phyloP scores from a whole-genome alignment of 129 eudicot genomes.

The carrot (Daucus carota) region DH1_v3.0 NC_030389.2:27783001-27783500 shows the following conservation, averaged over 20 bases:
- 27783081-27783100: neutral
- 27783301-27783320: neutral
- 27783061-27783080: neutral
- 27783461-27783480: neutral
- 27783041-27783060: neutral
- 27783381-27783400: neutral
- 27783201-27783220: slow-evolving; percentile 58
- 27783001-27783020: slow-evolving; percentile 8
- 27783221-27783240: neutral
- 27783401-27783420: neutral
- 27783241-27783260: neutral
- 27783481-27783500: neutral
- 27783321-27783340: neutral
- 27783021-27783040: neutral
- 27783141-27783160: neutral
- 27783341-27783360: neutral
- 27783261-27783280: neutral
- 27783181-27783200: slow-evolving; percentile 42
- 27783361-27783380: neutral
- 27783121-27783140: neutral
- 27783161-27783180: slow-evolving; percentile 36
- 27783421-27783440: neutral
- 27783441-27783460: neutral
- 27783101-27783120: neutral
- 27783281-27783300: neutral